Evolutionary conservation across 257 asterid species (phyloP).

Genomic region (Petunia axillaris): DNA sequence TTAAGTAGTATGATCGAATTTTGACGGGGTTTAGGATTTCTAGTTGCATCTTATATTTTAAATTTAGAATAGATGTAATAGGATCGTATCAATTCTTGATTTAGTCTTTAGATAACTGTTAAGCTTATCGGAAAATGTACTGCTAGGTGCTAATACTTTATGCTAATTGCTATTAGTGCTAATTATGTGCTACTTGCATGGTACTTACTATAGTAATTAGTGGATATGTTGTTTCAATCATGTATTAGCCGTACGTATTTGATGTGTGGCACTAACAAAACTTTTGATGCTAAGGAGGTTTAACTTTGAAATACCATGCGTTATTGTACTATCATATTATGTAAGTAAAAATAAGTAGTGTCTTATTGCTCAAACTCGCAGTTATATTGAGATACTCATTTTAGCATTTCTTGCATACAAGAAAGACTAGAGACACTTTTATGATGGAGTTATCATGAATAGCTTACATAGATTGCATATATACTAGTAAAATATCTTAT

Average conservation of each 20-base stretch:
- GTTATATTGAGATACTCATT: too few species aligned
- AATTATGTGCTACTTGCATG: neutral
- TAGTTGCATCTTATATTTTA: neutral
- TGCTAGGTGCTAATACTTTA: too few species aligned
- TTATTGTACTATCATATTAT: too few species aligned
- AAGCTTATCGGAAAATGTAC: neutral
- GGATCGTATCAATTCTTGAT: neutral
- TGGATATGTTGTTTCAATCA: neutral
- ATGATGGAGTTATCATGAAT: too few species aligned
- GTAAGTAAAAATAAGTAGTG: too few species aligned
- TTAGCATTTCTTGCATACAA: too few species aligned
- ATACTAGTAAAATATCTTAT: too few species aligned
- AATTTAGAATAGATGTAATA: neutral
- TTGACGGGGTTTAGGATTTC: neutral
- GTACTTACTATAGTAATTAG: neutral
- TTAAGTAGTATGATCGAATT: neutral
- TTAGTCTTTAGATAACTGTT: neutral
- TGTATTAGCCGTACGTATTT: neutral
- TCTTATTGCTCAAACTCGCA: too few species aligned
- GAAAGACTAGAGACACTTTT: too few species aligned
- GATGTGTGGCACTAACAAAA: neutral
- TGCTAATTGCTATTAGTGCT: neutral
- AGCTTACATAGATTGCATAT: too few species aligned
- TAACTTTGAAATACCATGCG: too few species aligned
- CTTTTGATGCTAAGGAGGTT: neutral